These are phyloP conservation scores for Heimioporus punctisporus DNA, from an alignment of 1,284 basidiomycete species.

Conservation along the genomic window DNA sequence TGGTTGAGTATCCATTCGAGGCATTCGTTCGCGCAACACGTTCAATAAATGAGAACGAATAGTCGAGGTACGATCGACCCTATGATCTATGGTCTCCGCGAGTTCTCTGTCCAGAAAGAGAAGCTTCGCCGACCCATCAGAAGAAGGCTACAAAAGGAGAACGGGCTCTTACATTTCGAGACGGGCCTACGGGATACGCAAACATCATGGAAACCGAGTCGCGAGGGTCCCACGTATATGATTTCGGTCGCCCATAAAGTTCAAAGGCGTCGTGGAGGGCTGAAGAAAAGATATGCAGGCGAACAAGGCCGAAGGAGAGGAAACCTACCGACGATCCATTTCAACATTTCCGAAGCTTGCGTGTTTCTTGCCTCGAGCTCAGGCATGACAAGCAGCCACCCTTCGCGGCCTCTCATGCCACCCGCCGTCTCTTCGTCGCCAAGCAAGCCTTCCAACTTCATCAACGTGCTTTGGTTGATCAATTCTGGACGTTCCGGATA, in stretches of 20 bases:
- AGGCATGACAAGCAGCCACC: conserved; percentile 90
- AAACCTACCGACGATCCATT: conserved; percentile 86
- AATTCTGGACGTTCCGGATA: conserved; percentile 96
- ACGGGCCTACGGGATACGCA: conserved; percentile 77
- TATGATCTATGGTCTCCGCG: conserved; percentile 78
- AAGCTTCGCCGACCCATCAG: conserved; percentile 45
- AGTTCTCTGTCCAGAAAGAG: conserved; percentile 91
- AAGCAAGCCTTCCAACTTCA: conserved; percentile 86
- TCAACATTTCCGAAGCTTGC: conserved; percentile 80
- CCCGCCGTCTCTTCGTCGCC: conserved; percentile 76
- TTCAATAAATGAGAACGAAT: conserved; percentile 65
- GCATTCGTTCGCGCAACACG: conserved; percentile 72
- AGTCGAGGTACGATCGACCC: conserved; percentile 75
- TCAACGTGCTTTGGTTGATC: conserved; percentile 83
- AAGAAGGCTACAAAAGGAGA: not conserved
- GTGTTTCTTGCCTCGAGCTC: conserved; percentile 58
- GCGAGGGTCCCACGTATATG: conserved; percentile 87
- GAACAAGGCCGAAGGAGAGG: conserved; percentile 1
- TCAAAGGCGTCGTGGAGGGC: conserved; percentile 87
- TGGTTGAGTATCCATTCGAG: conserved; percentile 32
- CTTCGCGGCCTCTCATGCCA: conserved; percentile 64
- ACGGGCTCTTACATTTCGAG: conserved; percentile 61
- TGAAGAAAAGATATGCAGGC: conserved; percentile 30
- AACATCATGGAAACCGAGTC: conserved; percentile 81
- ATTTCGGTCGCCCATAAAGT: conserved; percentile 83